These are phyloP conservation scores for Bidens hawaiensis DNA, from an alignment of 140 eudicot species.

Conservation along the genomic window DNA sequence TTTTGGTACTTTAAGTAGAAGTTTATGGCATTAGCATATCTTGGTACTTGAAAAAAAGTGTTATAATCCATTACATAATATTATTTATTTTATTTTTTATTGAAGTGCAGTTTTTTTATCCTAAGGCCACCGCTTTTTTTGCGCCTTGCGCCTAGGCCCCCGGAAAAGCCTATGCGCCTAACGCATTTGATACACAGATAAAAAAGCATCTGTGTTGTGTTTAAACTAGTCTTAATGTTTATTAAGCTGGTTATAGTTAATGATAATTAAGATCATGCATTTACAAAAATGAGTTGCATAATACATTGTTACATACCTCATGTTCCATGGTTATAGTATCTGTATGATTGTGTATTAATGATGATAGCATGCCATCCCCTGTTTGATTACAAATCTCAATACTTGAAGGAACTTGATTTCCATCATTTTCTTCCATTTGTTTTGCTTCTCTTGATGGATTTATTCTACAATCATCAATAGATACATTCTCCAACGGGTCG, in stretches of 20 bases:
- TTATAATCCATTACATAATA: no score
- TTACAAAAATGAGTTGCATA: slow-evolving; percentile 6
- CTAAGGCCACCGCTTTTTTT: no score
- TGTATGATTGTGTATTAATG: slow-evolving; percentile 22
- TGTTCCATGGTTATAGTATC: slow-evolving; percentile 29
- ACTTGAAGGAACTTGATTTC: slow-evolving; percentile 29
- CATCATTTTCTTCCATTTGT: slow-evolving; percentile 29
- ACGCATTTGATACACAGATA: neutral
- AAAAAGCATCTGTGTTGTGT: neutral
- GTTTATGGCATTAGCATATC: no score
- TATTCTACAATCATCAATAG: slow-evolving; percentile 28
- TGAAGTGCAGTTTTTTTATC: no score
- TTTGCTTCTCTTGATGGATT: slow-evolving; percentile 32
- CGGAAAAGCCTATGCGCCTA: no score
- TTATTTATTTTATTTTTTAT: no score
- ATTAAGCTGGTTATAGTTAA: neutral
- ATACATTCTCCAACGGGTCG: slow-evolving; percentile 23
- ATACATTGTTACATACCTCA: slow-evolving; percentile 49
- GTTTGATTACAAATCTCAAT: slow-evolving; percentile 33
- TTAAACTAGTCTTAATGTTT: slow-evolving; percentile 1
- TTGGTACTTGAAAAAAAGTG: no score
- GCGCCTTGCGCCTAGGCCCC: no score
- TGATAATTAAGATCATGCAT: slow-evolving; percentile 1
- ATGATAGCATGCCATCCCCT: slow-evolving; percentile 24
- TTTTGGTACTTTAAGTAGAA: no score